Evolutionary conservation across 495 filamentous ascomycete genomes (phyloP), one percentile per base, ranked within the genome.

Genomic region (Paragyromitra xinjiangensis): DNA sequence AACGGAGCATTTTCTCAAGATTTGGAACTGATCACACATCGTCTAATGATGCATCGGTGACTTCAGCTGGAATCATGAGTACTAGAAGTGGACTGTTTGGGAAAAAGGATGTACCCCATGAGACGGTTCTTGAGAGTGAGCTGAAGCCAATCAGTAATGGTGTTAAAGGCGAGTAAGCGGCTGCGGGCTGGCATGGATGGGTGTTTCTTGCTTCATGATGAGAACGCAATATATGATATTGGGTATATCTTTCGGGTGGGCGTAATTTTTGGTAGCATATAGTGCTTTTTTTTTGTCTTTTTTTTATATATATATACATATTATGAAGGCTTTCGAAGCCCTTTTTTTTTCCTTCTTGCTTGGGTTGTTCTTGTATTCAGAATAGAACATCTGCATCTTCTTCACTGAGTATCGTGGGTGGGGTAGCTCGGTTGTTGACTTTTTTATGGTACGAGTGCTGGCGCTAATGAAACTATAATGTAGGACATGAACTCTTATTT

Each of bases 1-100:
- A 92, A 84, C 90, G 89, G 73, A 87, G 93, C 40, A 89, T 98
- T 75, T 97, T 98, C 78, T 86, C 92, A 26, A 92, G 94, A 64
- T 95, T 99, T 81, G 91, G 91, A 62, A 91, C 64, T 6, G 81
- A 82, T 55, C 81, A 82, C 45, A 58, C 77, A 3, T 34, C 29
- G 4, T 56, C 72, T 7, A 58, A 53, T 26, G 73, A 81, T 58
- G 26, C 53, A 7, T n/a, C 58, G 9, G 24, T 55, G 19, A 26
- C 71, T 11, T 67, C 71, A 3, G 37, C 78, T 1, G 51, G 56
- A 26, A 77, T 58, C 42, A 48, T 42, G 24, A 59, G 68, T 3
- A 22, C 51, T 7, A 64, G 51, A 24, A 72, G 53, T 42, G 64
- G 51, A 3, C 51, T 80, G 4, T 81, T 79, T 48, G 71, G 80